phyloP scores from a whole-genome alignment of 257 asterid genomes.

The Jasminum sambac region DNA sequence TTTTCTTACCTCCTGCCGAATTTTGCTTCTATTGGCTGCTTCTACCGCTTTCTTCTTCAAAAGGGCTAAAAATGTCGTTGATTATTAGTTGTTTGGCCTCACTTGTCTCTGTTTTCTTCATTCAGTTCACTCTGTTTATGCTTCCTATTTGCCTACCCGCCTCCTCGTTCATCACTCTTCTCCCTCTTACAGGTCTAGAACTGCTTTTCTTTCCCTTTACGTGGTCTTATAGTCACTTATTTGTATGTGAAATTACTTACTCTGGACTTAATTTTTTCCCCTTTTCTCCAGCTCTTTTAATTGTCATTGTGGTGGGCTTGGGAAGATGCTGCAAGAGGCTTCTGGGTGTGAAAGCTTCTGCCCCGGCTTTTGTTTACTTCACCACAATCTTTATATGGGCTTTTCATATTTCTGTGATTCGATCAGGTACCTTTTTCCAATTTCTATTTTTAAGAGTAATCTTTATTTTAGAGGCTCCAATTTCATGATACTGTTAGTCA shows the following conservation, averaged over 20 bases:
- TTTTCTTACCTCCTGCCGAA: not conserved
- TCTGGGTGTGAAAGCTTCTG: slow-evolving; percentile 52
- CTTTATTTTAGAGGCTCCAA: not conserved
- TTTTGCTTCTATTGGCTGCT: not conserved
- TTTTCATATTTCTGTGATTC: slow-evolving; percentile 38
- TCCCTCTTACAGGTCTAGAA: slow-evolving; percentile 45
- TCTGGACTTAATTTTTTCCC: not conserved
- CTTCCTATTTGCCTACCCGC: slow-evolving; percentile 41
- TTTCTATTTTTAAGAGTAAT: not conserved
- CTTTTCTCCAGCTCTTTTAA: slow-evolving; percentile 36
- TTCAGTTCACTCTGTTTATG: slow-evolving; percentile 40
- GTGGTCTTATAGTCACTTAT: not conserved
- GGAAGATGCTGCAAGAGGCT: slow-evolving; percentile 47
- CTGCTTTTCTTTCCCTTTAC: not conserved
- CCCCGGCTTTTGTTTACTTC: slow-evolving; percentile 54
- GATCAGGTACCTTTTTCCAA: slow-evolving; percentile 33
- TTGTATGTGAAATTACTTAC: not conserved
- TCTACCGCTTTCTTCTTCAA: not conserved
- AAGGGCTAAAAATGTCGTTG: slow-evolving; percentile 10
- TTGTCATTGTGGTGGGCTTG: slow-evolving; percentile 39
- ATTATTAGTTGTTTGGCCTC: slow-evolving; percentile 35
- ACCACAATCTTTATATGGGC: slow-evolving; percentile 47
- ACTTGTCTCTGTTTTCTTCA: slow-evolving; percentile 34
- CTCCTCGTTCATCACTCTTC: slow-evolving; percentile 34
- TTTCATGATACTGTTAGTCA: not conserved